phyloP scores from a whole-genome alignment of 2,329 filamentous ascomycete genomes.

The Neonectria hederae region DNA sequence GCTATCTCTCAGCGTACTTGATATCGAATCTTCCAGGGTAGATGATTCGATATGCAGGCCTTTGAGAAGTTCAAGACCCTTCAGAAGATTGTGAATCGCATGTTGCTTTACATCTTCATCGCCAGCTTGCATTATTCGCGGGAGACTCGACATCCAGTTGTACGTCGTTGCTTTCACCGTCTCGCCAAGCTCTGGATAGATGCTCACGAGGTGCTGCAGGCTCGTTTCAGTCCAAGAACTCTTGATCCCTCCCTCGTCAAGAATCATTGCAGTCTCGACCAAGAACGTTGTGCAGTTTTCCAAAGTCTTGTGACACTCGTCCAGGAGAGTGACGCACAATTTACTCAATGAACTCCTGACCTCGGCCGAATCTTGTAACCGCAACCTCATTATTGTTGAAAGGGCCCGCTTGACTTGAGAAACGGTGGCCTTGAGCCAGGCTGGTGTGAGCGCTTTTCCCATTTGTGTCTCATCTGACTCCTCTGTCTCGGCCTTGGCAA shows the following conservation, averaged over 20 bases:
- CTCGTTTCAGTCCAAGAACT: slow-evolving; percentile 54
- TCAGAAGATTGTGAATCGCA: slow-evolving; percentile 79
- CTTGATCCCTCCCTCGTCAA: slow-evolving; percentile 63
- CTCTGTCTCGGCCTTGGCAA: slow-evolving; percentile 48
- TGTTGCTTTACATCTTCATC: slow-evolving; percentile 81
- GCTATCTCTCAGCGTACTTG: slow-evolving; percentile 77
- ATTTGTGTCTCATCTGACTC: slow-evolving; percentile 35
- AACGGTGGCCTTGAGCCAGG: slow-evolving; percentile 84
- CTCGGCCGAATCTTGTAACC: slow-evolving; percentile 73
- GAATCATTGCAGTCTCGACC: slow-evolving; percentile 81
- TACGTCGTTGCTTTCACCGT: slow-evolving; percentile 76
- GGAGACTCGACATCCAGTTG: slow-evolving; percentile 82
- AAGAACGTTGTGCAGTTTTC: slow-evolving; percentile 74
- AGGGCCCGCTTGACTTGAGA: slow-evolving; percentile 86
- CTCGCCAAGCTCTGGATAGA: slow-evolving; percentile 70
- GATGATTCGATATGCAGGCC: slow-evolving; percentile 71
- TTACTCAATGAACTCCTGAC: slow-evolving; percentile 74
- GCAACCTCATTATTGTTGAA: slow-evolving; percentile 78
- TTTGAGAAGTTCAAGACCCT: slow-evolving; percentile 73
- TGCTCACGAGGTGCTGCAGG: slow-evolving; percentile 69
- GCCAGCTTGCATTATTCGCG: slow-evolving; percentile 82
- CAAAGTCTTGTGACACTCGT: slow-evolving; percentile 81
- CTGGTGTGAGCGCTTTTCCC: slow-evolving; percentile 53
- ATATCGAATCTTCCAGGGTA: slow-evolving; percentile 73
- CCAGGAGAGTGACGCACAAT: slow-evolving; percentile 78